These are phyloP conservation scores for Penicillium salamii DNA, from an alignment of 495 filamentous ascomycete genomes.

Conservation along the genomic window DNA sequence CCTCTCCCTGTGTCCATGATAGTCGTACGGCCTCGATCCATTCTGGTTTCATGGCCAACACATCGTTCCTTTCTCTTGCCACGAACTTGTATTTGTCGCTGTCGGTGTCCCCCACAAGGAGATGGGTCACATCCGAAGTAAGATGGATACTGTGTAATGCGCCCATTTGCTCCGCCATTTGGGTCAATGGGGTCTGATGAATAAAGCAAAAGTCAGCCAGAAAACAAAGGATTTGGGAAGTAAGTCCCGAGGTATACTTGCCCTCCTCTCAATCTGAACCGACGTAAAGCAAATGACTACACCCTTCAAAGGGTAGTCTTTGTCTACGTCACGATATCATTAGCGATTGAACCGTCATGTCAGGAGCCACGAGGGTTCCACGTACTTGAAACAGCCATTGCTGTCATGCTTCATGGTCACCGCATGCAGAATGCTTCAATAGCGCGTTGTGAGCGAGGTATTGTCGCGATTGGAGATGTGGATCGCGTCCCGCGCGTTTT, in stretches of 20 bases:
- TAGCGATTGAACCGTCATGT: conserved; percentile 1
- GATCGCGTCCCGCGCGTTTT: conserved; percentile 17
- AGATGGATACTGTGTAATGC: conserved; percentile 83
- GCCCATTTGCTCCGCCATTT: conserved; percentile 76
- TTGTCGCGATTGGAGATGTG: conserved; percentile 2
- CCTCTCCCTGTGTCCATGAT: conserved; percentile 77
- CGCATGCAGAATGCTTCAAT: background rate
- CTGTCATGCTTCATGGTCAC: conserved; percentile 47
- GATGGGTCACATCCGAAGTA: conserved; percentile 93
- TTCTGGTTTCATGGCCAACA: conserved; percentile 70
- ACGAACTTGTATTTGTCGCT: conserved; percentile 95
- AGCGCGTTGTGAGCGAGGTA: background rate
- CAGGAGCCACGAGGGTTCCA: background rate
- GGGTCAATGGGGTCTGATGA: conserved; percentile 63
- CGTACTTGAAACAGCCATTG: conserved; percentile 35
- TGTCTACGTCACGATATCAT: conserved; percentile 32
- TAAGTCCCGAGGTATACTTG: conserved; percentile 44
- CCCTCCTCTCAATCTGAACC: conserved; percentile 75
- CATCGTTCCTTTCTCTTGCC: conserved; percentile 80
- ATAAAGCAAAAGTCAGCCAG: conserved; percentile 10
- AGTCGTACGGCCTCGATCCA: conserved; percentile 84
- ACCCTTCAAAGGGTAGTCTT: conserved; percentile 67
- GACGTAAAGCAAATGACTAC: conserved; percentile 91
- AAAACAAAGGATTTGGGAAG: background rate
- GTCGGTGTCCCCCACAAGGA: conserved; percentile 82